Base-by-base conservation (phyloP, 2,329 filamentous ascomycete genomes). In the Aspergillus fumigatus region DNA sequence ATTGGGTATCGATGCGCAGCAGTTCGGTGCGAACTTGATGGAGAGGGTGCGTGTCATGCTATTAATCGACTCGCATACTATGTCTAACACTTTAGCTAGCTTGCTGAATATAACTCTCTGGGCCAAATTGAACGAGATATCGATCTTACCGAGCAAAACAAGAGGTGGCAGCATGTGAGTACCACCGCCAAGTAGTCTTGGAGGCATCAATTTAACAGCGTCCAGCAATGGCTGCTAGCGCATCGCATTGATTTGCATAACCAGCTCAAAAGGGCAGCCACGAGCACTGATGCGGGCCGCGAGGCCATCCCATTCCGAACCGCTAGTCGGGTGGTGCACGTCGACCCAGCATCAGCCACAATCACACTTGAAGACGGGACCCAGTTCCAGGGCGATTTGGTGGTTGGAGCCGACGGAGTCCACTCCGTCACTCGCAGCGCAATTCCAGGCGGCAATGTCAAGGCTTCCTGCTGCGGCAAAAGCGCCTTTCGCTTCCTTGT, bases 401-500 rank as follows among this genome's bases (percentile, higher is more conserved):
- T 84, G 1, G 57, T 84, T 3, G 81, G 80, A 2, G 82, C 81
- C 0, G 81, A 61, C 61, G 82, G 82, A 0, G 78, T 83, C 10
- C 69, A 75, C 21, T 69, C 67, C 1, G 54, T 60, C 5, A 54
- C 61, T 1, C 50, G 59, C 67, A 62, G 65, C 54, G 23, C 56
- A 58, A 49, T 71, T 57, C 68, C 19, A 11, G 73, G 59, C 1
- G 59, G 51, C 6, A 54, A 55, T 26, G 63, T 75, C 27, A 69
- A 72, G 50, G 70, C 75, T 14, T 77, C 75, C 40, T 69, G 73
- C 0, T 77, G 75, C 8, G 82, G 81, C 1, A 82, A 83, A 64
- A 80, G 76, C 32, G 81, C 81, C 0, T 84, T 82, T 62, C 74
- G 82, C 6, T 85, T 83, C 66, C 64, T 84, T 3, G 73, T 84